phyloP scores from a whole-genome alignment of 73 alveolate genomes.

The Paramecium bursaria region DNA sequence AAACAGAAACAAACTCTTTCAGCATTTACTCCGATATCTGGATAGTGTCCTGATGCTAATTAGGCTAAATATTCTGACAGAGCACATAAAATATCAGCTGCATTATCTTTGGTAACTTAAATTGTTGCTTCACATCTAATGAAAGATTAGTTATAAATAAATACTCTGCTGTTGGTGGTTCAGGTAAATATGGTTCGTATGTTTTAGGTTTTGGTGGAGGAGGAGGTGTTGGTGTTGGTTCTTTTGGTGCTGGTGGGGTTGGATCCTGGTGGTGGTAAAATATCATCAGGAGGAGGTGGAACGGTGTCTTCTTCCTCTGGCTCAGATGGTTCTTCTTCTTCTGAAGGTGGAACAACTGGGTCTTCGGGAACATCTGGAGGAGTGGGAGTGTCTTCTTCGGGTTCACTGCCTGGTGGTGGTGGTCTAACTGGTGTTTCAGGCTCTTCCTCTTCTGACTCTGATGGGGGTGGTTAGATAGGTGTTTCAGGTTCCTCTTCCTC shows the following conservation, averaged over 20 bases:
- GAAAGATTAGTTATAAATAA: not conserved
- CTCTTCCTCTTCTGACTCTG: too few relatives aligned
- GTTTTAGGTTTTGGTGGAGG: slow-evolving; percentile 37
- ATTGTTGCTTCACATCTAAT: slow-evolving; percentile 53
- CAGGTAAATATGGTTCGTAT: too few relatives aligned
- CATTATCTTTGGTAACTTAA: slow-evolving; percentile 53
- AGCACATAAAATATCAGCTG: slow-evolving; percentile 61
- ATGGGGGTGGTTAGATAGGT: not conserved
- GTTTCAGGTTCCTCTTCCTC: slow-evolving; percentile 9
- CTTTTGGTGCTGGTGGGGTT: slow-evolving; percentile 16
- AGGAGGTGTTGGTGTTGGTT: slow-evolving; percentile 23
- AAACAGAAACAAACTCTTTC: slow-evolving; percentile 61
- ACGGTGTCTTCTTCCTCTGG: too few relatives aligned
- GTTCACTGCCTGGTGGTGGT: too few relatives aligned
- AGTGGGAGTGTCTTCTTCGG: too few relatives aligned
- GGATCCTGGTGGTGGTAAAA: too few relatives aligned
- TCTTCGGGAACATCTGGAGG: too few relatives aligned
- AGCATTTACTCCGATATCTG: slow-evolving; percentile 48
- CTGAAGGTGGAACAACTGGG: too few relatives aligned
- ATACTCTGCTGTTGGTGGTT: slow-evolving; percentile 43
- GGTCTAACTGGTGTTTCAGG: too few relatives aligned
- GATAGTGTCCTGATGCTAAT: slow-evolving; percentile 50
- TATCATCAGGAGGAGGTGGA: too few relatives aligned
- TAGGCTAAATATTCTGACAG: slow-evolving; percentile 44
- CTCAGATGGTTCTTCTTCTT: too few relatives aligned